Percentiles rank a stretch among this genome's conserved stretches.
Conservation (phyloP, 140 eudicot species). For the Cichorium intybus region DNA sequence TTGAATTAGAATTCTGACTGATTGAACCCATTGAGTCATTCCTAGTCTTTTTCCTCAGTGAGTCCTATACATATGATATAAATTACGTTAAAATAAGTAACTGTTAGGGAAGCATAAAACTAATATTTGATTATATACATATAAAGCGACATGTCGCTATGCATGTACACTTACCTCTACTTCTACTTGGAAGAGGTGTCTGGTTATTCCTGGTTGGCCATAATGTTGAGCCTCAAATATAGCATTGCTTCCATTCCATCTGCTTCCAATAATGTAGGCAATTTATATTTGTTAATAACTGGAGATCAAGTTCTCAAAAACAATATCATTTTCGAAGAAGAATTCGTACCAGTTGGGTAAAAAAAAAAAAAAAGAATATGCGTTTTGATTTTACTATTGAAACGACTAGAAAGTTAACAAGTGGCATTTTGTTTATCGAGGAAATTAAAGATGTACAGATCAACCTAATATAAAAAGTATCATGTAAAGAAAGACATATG, state of each 20-base stretch:
- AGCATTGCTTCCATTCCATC: constrained; percentile 47
- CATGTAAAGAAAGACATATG: no score
- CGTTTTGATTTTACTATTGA: neutral
- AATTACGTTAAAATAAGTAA: neutral
- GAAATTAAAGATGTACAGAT: neutral
- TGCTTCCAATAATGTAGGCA: constrained; percentile 17
- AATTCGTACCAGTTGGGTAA: neutral
- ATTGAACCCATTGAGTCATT: constrained; percentile 44
- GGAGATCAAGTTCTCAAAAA: neutral
- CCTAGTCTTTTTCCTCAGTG: constrained; percentile 24
- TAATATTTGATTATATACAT: neutral
- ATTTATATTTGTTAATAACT: neutral
- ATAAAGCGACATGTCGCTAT: neutral
- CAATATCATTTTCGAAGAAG: neutral
- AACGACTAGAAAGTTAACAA: neutral
- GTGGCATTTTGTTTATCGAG: neutral
- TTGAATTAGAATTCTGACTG: constrained; percentile 48
- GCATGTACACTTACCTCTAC: constrained; percentile 26
- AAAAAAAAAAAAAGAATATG: neutral
- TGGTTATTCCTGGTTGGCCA: constrained; percentile 47
- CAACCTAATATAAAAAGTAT: neutral
- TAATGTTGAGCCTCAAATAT: constrained; percentile 37
- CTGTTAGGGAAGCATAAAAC: neutral
- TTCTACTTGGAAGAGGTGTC: constrained; percentile 49
- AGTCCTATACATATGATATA: constrained; percentile 32